These are phyloP conservation scores for Nannizziopsis barbatae DNA, from an alignment of 2,329 filamentous ascomycete species.

Conservation along the genomic window DNA sequence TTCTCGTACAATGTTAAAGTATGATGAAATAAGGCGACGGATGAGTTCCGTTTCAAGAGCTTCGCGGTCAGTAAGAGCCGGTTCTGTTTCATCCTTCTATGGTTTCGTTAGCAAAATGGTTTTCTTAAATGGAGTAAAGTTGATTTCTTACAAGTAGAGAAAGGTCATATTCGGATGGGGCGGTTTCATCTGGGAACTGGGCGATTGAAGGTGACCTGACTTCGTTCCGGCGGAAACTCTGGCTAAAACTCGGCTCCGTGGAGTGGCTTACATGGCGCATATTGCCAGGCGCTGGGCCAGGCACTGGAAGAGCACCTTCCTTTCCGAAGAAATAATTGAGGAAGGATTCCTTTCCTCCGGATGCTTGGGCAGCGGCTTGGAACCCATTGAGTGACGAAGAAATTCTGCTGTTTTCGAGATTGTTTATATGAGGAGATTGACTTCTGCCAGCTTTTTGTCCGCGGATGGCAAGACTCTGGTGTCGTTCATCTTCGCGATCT, in stretches of 20 bases:
- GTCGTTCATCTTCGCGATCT: slow-evolving; percentile 39
- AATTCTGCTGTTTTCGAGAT: slow-evolving; percentile 53
- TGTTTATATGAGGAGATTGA: slow-evolving; percentile 66
- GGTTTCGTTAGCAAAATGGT: slow-evolving; percentile 2
- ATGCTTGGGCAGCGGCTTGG: slow-evolving; percentile 44
- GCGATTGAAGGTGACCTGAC: slow-evolving; percentile 35
- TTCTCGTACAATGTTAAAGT: slow-evolving; percentile 98
- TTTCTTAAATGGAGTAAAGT: slow-evolving; percentile 9
- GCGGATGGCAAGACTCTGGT: slow-evolving; percentile 42
- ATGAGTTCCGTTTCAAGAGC: slow-evolving; percentile 97
- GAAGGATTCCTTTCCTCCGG: slow-evolving; percentile 75
- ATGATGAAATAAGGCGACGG: slow-evolving; percentile 87
- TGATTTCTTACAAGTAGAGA: too few relatives aligned
- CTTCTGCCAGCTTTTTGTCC: slow-evolving; percentile 60
- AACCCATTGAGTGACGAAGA: slow-evolving; percentile 56
- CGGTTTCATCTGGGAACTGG: slow-evolving; percentile 34
- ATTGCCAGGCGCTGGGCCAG: slow-evolving; percentile 33
- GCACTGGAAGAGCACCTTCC: slow-evolving; percentile 53
- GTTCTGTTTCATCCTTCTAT: slow-evolving; percentile 50
- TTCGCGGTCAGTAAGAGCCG: slow-evolving; percentile 86
- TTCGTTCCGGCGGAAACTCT: slow-evolving; percentile 64
- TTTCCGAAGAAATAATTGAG: slow-evolving; percentile 99
- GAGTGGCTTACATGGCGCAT: slow-evolving; percentile 65
- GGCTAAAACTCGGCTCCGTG: slow-evolving; percentile 68
- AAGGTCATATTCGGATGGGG: slow-evolving; percentile 27